Percentiles rank a stretch among this genome's conserved stretches.
phyloP scores from a whole-genome alignment of 1,284 basidiomycete genomes.

The Mycena sp. region DNA sequence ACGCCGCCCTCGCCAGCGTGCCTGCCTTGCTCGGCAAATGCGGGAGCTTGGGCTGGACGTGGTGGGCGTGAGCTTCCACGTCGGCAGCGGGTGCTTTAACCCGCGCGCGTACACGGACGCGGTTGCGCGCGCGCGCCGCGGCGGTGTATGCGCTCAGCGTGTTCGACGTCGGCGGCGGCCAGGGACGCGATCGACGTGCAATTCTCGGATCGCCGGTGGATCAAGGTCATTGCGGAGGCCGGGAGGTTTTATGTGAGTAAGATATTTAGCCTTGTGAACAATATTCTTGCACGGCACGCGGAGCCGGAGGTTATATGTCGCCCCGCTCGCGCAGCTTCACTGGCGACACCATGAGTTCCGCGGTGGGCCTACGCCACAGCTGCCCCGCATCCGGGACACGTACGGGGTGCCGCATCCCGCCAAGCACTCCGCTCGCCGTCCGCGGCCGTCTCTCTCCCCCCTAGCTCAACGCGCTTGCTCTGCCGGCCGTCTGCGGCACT shows the following conservation, averaged over 20 bases:
- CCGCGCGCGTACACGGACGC: slow-evolving; percentile 92
- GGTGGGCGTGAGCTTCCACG: slow-evolving; percentile 97
- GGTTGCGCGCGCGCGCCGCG: slow-evolving; percentile 80
- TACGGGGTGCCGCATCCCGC: too few relatives aligned
- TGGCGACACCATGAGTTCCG: too few relatives aligned
- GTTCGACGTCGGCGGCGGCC: slow-evolving; percentile 96
- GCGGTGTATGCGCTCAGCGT: slow-evolving; percentile 87
- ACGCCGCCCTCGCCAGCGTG: slow-evolving; percentile 89
- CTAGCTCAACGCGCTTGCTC: too few relatives aligned
- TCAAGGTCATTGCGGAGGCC: slow-evolving; percentile 96
- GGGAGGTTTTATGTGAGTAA: slow-evolving; percentile 94
- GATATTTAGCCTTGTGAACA: slow-evolving; percentile 94
- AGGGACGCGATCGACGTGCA: slow-evolving; percentile 78
- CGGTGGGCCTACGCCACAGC: too few relatives aligned
- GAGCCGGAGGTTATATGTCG: slow-evolving; percentile 53
- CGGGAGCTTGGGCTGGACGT: slow-evolving; percentile 86
- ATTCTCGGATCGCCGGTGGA: slow-evolving; percentile 83
- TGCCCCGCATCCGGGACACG: too few relatives aligned
- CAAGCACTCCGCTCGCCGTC: too few relatives aligned
- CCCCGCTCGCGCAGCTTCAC: too few relatives aligned
- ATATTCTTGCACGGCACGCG: slow-evolving; percentile 91
- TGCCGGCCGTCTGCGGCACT: too few relatives aligned
- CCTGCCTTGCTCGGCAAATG: slow-evolving; percentile 82
- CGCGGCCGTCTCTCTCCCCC: too few relatives aligned
- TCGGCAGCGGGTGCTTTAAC: slow-evolving; percentile 97